Conservation (phyloP, 2,329 filamentous ascomycete genomes). For the Fusarium mangiferae region DNA sequence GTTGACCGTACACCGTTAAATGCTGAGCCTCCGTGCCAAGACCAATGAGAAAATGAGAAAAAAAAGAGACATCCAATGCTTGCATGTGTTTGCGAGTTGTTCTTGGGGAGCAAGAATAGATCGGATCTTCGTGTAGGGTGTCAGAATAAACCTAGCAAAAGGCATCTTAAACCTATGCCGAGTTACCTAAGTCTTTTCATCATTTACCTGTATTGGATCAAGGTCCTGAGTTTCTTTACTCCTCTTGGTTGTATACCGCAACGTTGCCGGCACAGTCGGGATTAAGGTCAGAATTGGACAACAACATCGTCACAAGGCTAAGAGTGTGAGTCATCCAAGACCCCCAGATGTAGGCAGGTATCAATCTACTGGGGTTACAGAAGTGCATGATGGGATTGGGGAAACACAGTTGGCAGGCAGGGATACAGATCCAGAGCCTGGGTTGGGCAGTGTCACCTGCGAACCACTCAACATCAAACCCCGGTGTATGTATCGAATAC, state of each 20-base stretch:
- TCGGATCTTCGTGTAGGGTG: not conserved
- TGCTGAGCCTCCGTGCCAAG: slow-evolving; percentile 36
- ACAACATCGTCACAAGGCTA: slow-evolving; percentile 22
- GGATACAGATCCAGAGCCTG: slow-evolving; percentile 37
- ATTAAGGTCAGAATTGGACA: not conserved
- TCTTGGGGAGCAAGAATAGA: not conserved
- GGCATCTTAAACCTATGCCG: not conserved
- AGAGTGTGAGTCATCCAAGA: slow-evolving; percentile 40
- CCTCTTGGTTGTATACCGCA: slow-evolving; percentile 4
- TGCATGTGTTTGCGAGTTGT: slow-evolving; percentile 29
- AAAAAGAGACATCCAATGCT: not conserved
- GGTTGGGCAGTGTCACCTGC: slow-evolving; percentile 10
- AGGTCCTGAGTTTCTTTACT: not conserved
- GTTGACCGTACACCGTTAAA: slow-evolving; percentile 15
- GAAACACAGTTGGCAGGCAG: slow-evolving; percentile 34
- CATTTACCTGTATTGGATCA: not conserved
- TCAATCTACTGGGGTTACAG: not conserved
- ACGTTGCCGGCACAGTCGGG: slow-evolving; percentile 27
- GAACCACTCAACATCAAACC: slow-evolving; percentile 32
- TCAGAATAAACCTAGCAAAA: not conserved
- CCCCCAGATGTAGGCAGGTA: slow-evolving; percentile 19
- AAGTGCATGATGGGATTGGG: slow-evolving; percentile 1
- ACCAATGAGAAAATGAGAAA: not conserved
- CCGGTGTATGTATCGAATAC: slow-evolving; percentile 4
- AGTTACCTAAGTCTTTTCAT: not conserved